phyloP scores from a whole-genome alignment of 2,329 filamentous ascomycete genomes.

The Nemania sp. region DNA sequence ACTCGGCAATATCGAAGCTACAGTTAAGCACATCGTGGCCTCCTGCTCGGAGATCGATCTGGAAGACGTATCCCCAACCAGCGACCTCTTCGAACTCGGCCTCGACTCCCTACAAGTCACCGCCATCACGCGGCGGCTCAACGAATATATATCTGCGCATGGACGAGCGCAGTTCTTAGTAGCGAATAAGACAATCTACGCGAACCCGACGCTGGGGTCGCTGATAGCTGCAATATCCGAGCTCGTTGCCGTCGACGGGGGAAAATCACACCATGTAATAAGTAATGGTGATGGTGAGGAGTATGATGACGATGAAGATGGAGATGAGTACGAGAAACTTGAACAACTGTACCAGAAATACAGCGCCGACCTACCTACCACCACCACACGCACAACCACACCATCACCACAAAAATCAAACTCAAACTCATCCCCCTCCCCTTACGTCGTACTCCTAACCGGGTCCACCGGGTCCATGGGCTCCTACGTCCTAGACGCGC shows the following conservation, averaged over 20 bases:
- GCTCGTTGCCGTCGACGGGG: constrained; percentile 8
- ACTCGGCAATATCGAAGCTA: neutral
- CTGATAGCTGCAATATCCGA: constrained; percentile 20
- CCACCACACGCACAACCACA: no score
- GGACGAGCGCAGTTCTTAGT: constrained; percentile 14
- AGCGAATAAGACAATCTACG: constrained; percentile 17
- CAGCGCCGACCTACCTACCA: constrained; percentile 16
- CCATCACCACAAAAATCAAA: no score
- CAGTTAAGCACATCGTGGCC: constrained; percentile 20
- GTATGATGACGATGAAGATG: no score
- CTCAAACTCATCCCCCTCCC: no score
- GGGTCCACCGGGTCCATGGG: constrained; percentile 32
- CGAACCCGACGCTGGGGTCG: constrained; percentile 22
- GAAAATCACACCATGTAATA: neutral
- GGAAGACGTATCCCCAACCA: constrained; percentile 2
- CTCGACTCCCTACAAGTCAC: constrained; percentile 31
- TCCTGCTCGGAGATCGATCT: constrained; percentile 20
- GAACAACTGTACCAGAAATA: constrained; percentile 20
- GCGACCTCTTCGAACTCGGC: constrained; percentile 28
- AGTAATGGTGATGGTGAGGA: no score
- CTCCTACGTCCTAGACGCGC: constrained; percentile 28
- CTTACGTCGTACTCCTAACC: constrained; percentile 25
- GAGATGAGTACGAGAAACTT: constrained; percentile 16
- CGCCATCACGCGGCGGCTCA: constrained; percentile 16
- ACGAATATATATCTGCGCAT: constrained; percentile 7